phyloP scores from a whole-genome alignment of 371 early-diverging fungal species.

The Coemansia sp. region DNA sequence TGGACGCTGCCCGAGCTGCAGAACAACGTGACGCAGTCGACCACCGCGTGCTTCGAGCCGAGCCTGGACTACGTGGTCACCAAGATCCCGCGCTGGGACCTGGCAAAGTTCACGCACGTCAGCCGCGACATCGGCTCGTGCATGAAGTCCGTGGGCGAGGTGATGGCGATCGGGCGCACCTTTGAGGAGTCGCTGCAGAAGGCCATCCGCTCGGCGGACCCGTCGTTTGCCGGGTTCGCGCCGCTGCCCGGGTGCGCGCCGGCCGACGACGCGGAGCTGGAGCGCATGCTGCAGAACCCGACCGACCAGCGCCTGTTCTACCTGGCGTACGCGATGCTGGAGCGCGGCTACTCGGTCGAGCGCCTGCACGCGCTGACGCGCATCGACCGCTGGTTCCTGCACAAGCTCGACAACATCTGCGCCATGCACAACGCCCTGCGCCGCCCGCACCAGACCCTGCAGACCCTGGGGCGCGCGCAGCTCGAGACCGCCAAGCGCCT shows the following conservation, averaged over 20 bases:
- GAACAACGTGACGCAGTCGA: constrained; percentile 87
- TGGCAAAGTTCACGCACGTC: constrained; percentile 88
- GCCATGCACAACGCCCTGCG: constrained; percentile 54
- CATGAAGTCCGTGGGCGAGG: constrained; percentile 96
- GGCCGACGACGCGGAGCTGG: constrained; percentile 63
- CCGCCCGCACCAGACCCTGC: constrained; percentile 55
- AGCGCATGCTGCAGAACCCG: constrained; percentile 71
- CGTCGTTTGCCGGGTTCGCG: constrained; percentile 68
- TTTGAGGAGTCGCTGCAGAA: constrained; percentile 94
- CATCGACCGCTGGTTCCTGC: constrained; percentile 94
- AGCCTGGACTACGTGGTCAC: constrained; percentile 89
- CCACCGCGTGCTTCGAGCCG: constrained; percentile 95
- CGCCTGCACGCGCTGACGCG: constrained; percentile 83
- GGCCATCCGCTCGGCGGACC: constrained; percentile 77
- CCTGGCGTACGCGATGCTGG: constrained; percentile 83
- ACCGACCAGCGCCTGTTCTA: constrained; percentile 91
- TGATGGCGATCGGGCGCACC: constrained; percentile 95
- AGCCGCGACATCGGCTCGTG: constrained; percentile 74
- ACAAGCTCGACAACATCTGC: constrained; percentile 87
- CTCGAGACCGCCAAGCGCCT: constrained; percentile 74
- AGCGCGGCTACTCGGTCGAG: constrained; percentile 79
- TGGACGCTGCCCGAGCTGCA: constrained; percentile 78
- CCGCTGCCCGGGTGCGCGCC: constrained; percentile 46
- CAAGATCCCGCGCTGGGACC: constrained; percentile 96
- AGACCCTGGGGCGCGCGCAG: constrained; percentile 55